phyloP scores from a whole-genome alignment of 148 eudicot genomes.

The Rhododendron williamsianum region DNA sequence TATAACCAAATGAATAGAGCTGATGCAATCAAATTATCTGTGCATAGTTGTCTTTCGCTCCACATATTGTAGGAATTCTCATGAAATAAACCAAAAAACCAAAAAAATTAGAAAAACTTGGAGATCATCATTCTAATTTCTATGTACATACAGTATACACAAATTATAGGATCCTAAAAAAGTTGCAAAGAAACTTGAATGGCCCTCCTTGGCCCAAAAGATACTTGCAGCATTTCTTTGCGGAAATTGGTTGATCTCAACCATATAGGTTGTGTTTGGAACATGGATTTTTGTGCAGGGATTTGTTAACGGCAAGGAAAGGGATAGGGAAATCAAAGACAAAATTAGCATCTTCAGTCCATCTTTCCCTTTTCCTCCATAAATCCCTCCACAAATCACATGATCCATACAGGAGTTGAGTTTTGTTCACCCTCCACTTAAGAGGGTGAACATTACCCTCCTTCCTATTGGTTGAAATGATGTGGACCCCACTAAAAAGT shows the following conservation, averaged over 20 bases:
- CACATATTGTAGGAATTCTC: not conserved
- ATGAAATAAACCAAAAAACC: not conserved
- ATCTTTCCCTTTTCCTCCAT: not conserved
- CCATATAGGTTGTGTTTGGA: not conserved
- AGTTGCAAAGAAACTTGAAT: not conserved
- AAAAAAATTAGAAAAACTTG: not conserved
- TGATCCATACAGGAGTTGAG: slow-evolving; percentile 10
- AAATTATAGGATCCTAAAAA: not conserved
- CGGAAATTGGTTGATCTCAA: not conserved
- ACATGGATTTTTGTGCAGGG: not conserved
- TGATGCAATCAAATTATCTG: not conserved
- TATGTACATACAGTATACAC: not conserved
- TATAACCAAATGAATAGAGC: not conserved
- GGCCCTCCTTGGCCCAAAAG: not conserved
- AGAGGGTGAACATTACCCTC: too few species aligned
- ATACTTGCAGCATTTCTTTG: not conserved
- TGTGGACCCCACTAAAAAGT: too few species aligned
- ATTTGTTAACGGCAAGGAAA: not conserved
- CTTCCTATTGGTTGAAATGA: too few species aligned
- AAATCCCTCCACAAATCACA: slow-evolving; percentile 19
- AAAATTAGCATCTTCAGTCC: not conserved
- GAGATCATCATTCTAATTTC: not conserved
- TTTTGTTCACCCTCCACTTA: too few species aligned
- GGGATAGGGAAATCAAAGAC: not conserved
- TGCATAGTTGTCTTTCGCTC: not conserved